A percentile compares a stretch with the other conserved stretches of the same genome.
phyloP scores from a whole-genome alignment of 2,329 filamentous ascomycete genomes.

The Fusarium xylarioides region DNA sequence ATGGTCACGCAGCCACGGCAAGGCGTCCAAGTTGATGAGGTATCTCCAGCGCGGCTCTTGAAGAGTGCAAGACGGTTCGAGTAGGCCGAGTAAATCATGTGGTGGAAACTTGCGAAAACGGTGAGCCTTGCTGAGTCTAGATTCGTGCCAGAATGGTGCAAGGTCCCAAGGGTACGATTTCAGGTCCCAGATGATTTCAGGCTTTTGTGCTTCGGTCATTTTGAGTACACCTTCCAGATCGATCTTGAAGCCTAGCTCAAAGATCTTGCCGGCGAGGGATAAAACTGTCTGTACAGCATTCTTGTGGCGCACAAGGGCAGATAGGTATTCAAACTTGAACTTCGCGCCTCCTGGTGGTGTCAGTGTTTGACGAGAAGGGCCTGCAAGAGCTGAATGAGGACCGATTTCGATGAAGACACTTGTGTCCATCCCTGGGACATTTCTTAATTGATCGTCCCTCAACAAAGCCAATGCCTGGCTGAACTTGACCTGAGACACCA shows the following conservation, averaged over 20 bases:
- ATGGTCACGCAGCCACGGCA: constrained; percentile 23
- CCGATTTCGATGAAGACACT: background rate
- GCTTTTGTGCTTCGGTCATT: background rate
- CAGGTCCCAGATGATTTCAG: background rate
- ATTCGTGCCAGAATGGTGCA: constrained; percentile 13
- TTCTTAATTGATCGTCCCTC: background rate
- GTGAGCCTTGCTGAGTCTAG: constrained; percentile 5
- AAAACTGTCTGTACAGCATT: background rate
- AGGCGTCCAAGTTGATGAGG: background rate
- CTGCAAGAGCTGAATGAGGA: background rate
- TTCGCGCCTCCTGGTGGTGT: background rate
- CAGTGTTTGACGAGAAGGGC: background rate
- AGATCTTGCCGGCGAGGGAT: background rate
- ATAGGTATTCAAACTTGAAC: background rate
- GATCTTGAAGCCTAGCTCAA: background rate
- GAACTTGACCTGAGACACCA: background rate
- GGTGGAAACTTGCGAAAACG: constrained; percentile 4
- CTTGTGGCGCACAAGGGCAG: background rate
- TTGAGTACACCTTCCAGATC: background rate
- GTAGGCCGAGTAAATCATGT: constrained; percentile 17
- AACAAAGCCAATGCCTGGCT: background rate
- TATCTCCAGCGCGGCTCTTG: constrained; percentile 19
- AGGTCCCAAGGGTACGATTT: constrained; percentile 2
- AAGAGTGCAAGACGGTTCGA: background rate
- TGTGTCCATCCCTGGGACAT: background rate